Evolutionary conservation across 306 rosid genomes (phyloP), one percentile per base, ranked within the genome.

Genomic region (Benincasa hispida): DNA sequence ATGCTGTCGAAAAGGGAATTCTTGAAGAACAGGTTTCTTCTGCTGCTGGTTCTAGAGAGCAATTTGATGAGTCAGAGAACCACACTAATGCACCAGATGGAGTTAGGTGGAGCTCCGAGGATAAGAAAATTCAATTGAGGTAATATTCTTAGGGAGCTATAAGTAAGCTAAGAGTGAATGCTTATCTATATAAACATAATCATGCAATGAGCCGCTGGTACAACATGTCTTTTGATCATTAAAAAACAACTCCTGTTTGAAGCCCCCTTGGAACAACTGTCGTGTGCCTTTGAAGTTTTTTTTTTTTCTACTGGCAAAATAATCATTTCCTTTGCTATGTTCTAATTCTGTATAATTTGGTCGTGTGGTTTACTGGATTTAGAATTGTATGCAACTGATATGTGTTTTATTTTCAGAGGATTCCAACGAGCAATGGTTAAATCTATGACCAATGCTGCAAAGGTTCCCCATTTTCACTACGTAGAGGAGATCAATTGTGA

Each of bases 391-490:
- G 27, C 34, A 28, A 66, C 19, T 79, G 78, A 17, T 74, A 61
- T 75, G 47, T 25, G 53, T 55, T 78, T 32, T 42, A 41, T 77
- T 77, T 83, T 48, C 85, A 94, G 97, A 88, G 99, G 99, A 62
- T 94, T 82, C 77, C 99, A 87, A 81, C 92, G 95, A 72, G 86
- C 86, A 75, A 94, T 90, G 97, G 90, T 92, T 42, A 87, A 85
- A 76, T 87, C 99, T 67, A 92, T 94, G 99, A 80, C 92, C 76
- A 59, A 87, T 77, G 91, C 99, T 75, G 96, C 96, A 65, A 88
- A 88, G 86, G 97, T 94, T 80, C 99, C 93, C 39, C 97, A 94
- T 83, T 94, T 94, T 78, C 91, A 94, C 79, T 94, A 84, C 68
- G 97, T 90, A 74, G 99, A 94, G 37, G 99, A 90, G 82, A 90